Conservation (phyloP, 371 early-diverging fungal genomes). For the Lichtheimia ramosa region DNA sequence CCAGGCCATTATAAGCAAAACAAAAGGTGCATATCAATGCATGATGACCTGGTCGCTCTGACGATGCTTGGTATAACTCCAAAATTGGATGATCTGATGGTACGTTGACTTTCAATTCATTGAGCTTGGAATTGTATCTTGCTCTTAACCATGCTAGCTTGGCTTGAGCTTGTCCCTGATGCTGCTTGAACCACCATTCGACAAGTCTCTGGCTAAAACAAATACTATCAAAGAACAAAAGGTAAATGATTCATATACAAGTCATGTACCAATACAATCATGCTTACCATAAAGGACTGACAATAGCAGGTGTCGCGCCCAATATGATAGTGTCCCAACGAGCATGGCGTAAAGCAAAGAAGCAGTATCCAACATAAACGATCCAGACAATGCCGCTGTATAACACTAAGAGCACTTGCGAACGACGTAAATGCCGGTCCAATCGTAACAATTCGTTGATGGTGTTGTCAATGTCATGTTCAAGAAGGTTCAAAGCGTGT, state of each 20-base stretch:
- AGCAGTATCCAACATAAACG: slow-evolving; percentile 51
- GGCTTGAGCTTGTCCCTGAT: slow-evolving; percentile 54
- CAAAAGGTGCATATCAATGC: slow-evolving; percentile 90
- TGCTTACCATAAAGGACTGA: slow-evolving; percentile 55
- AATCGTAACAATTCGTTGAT: slow-evolving; percentile 64
- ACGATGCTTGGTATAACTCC: no score
- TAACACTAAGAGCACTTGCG: slow-evolving; percentile 66
- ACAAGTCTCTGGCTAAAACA: slow-evolving; percentile 45
- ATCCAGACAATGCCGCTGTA: slow-evolving; percentile 71
- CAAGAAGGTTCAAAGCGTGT: slow-evolving; percentile 75
- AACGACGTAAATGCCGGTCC: slow-evolving; percentile 59
- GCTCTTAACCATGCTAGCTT: slow-evolving; percentile 50
- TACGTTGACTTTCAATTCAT: slow-evolving; percentile 54
- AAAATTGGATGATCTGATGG: slow-evolving; percentile 64
- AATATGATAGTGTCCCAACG: slow-evolving; percentile 2
- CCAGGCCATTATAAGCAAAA: slow-evolving; percentile 89
- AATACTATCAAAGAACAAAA: slow-evolving; percentile 31
- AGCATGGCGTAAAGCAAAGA: slow-evolving; percentile 19
- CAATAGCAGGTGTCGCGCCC: slow-evolving; percentile 32
- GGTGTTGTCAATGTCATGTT: slow-evolving; percentile 71
- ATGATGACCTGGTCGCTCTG: slow-evolving; percentile 36
- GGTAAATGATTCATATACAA: neutral
- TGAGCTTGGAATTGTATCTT: slow-evolving; percentile 70
- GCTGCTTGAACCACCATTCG: slow-evolving; percentile 55
- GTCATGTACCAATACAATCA: no score